A percentile compares a stretch with the other conserved stretches of the same genome.
phyloP scores from a whole-genome alignment of 495 filamentous ascomycete species.

The Melanomma pulvis-pyrius region DNA sequence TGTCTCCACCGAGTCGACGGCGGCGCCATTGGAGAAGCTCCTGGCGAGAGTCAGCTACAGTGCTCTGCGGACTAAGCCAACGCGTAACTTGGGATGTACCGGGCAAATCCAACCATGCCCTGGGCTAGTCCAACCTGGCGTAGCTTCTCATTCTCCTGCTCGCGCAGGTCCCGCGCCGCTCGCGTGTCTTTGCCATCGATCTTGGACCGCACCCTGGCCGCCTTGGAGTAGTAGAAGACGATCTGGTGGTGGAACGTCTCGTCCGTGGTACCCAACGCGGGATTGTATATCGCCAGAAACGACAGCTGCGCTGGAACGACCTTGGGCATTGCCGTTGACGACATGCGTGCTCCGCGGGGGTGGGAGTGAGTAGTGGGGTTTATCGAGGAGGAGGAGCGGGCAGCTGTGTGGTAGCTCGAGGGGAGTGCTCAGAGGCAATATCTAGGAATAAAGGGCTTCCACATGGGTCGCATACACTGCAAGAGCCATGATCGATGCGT shows the following conservation, averaged over 20 bases:
- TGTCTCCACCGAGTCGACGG: constrained; percentile 86
- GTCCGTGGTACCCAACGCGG: constrained; percentile 81
- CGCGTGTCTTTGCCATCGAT: constrained; percentile 18
- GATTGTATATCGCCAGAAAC: constrained; percentile 93
- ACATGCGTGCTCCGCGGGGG: constrained; percentile 26
- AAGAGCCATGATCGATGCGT: neutral
- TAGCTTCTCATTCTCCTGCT: constrained; percentile 77
- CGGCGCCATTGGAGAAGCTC: constrained; percentile 74
- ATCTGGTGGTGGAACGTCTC: constrained; percentile 88
- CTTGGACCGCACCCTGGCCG: constrained; percentile 46
- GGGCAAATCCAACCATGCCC: constrained; percentile 92
- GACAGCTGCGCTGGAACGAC: constrained; percentile 80
- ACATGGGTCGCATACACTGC: neutral
- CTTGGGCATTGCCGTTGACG: constrained; percentile 31
- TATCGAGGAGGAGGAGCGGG: constrained; percentile 13
- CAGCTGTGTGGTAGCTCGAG: neutral
- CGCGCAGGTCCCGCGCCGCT: constrained; percentile 47
- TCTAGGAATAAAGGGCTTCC: neutral
- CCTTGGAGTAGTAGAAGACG: constrained; percentile 82
- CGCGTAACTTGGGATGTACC: constrained; percentile 48
- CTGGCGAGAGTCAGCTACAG: constrained; percentile 44
- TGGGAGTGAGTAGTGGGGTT: neutral
- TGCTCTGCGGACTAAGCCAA: neutral
- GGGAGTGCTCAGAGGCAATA: neutral
- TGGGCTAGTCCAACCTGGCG: constrained; percentile 96